These are phyloP conservation scores for Wickerhamiella nectarea DNA, from an alignment of 805 yeast genomes.

Conservation along the genomic window DNA sequence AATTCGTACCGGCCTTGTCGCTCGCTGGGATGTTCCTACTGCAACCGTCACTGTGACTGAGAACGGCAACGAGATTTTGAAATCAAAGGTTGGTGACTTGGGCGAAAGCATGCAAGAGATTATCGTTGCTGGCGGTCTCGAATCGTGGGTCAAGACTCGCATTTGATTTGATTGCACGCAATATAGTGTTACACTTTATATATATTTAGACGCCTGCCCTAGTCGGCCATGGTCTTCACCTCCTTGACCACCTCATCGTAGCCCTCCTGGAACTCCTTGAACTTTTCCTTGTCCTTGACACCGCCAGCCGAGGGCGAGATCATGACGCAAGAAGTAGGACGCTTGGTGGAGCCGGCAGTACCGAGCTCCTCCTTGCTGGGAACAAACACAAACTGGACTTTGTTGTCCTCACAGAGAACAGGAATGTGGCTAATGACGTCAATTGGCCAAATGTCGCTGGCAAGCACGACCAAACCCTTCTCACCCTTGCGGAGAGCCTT, in stretches of 20 bases:
- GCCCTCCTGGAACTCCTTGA: slow-evolving; percentile 80
- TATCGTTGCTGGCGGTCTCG: slow-evolving; percentile 92
- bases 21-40: slow-evolving; percentile 83
- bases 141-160: slow-evolving; percentile 70
- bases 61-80: slow-evolving; percentile 41
- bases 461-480: slow-evolving; percentile 89
- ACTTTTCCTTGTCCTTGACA: slow-evolving; percentile 52
- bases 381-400: slow-evolving; percentile 83
- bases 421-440: slow-evolving; percentile 97
- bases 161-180: background rate
- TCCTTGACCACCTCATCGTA: slow-evolving; percentile 93
- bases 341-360: slow-evolving; percentile 96
- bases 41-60: slow-evolving; percentile 61
- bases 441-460: slow-evolving; percentile 96
- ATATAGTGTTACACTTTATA: too few relatives aligned
- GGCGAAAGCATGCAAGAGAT: slow-evolving; percentile 94
- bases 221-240: slow-evolving; percentile 30
- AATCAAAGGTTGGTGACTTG: slow-evolving; percentile 86
- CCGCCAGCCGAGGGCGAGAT: slow-evolving; percentile 90
- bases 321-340: slow-evolving; percentile 97
- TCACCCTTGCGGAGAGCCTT: slow-evolving; percentile 96
- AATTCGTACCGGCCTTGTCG: slow-evolving; percentile 85
- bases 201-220: background rate
- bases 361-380: slow-evolving; percentile 98
- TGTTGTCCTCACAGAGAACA: slow-evolving; percentile 85